Conservation (phyloP, 306 rosid species). For the Citrullus amarus region DNA sequence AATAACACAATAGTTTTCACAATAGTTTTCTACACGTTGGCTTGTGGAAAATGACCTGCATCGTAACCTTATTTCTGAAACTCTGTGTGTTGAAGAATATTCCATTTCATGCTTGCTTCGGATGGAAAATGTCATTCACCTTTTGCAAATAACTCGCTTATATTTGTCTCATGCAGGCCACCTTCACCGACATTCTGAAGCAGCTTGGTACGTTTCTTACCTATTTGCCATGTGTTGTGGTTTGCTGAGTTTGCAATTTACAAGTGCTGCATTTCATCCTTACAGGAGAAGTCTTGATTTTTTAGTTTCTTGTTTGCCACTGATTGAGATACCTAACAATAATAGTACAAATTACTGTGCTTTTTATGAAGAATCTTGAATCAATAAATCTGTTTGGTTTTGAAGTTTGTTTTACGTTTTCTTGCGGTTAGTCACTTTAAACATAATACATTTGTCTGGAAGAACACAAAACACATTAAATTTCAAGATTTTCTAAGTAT, state of each 20-base stretch:
- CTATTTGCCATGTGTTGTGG: background rate
- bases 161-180: conserved; percentile 58
- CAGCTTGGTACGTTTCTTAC: conserved; percentile 48
- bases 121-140: background rate
- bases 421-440: too few relatives aligned
- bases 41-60: background rate
- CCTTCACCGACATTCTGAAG: conserved; percentile 94
- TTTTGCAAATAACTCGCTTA: background rate
- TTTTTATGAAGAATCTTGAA: background rate
- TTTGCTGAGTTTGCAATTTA: background rate
- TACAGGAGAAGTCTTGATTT: background rate
- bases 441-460: too few relatives aligned
- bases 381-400: background rate
- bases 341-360: too few relatives aligned
- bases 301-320: too few relatives aligned
- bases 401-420: background rate
- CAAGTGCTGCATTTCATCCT: background rate
- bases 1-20: background rate
- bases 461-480: too few relatives aligned
- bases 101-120: background rate
- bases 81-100: background rate
- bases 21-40: background rate
- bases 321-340: too few relatives aligned
- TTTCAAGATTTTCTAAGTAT: background rate
- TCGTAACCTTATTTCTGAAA: background rate